Percentiles rank a stretch among this genome's conserved stretches.
Conservation (phyloP, 441 rosid species). For the Erysimum cheiri region DNA sequence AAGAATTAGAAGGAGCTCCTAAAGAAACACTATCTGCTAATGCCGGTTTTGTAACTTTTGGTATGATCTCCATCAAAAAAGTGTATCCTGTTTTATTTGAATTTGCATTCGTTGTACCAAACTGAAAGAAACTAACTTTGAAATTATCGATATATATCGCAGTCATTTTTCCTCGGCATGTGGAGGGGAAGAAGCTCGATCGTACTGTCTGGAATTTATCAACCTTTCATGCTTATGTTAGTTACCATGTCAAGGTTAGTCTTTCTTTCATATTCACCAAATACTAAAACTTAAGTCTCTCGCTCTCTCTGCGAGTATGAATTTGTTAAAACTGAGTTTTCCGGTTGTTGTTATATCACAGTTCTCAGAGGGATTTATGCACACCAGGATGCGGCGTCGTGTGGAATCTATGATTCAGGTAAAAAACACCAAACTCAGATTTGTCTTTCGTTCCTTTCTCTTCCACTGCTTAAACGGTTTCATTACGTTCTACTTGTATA, state of each 20-base stretch:
- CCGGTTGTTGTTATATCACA: constrained; percentile 31
- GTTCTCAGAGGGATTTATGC: constrained; percentile 98
- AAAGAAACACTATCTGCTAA: constrained; percentile 76
- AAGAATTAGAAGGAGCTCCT: constrained; percentile 75
- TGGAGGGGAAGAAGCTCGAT: constrained; percentile 85
- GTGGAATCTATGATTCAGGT: constrained; percentile 96
- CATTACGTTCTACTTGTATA: neutral
- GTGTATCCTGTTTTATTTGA: neutral
- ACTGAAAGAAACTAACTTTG: constrained; percentile 25
- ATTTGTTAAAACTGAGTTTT: neutral
- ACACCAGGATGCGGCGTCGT: constrained; percentile 90
- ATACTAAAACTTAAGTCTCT: constrained; percentile 6
- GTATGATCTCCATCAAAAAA: constrained; percentile 41
- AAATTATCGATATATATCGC: constrained; percentile 31
- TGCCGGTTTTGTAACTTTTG: constrained; percentile 96
- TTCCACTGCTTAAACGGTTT: neutral
- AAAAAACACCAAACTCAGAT: too few species aligned
- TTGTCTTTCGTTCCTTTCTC: too few species aligned
- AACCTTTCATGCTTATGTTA: constrained; percentile 94
- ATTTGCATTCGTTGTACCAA: constrained; percentile 26
- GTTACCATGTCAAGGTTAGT: constrained; percentile 90
- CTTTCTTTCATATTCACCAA: constrained; percentile 24
- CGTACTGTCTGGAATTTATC: constrained; percentile 88
- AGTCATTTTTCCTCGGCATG: constrained; percentile 90
- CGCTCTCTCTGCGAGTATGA: constrained; percentile 14